Evolutionary conservation across 805 yeast genomes (phyloP).

Genomic region (Saturnispora halmiae): DNA sequence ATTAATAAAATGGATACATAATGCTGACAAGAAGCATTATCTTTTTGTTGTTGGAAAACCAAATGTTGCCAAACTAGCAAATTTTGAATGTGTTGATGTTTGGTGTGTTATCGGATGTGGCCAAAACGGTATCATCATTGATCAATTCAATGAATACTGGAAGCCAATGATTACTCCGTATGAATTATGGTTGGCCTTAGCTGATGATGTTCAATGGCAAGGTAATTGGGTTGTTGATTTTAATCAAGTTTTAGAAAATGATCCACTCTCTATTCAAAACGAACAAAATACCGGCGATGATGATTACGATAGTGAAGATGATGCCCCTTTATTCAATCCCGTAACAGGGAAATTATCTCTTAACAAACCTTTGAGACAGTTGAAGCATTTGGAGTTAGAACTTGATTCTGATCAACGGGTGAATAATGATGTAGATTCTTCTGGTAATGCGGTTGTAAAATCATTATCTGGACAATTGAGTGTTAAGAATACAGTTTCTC

Average conservation of each 20-base stretch:
- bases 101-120: slow-evolving; percentile 97
- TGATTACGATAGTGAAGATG: slow-evolving; percentile 33
- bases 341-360: slow-evolving; percentile 72
- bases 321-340: slow-evolving; percentile 78
- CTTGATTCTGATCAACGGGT: slow-evolving; percentile 29
- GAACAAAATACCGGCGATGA: slow-evolving; percentile 5
- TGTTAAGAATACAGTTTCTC: slow-evolving; percentile 72
- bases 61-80: slow-evolving; percentile 92
- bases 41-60: slow-evolving; percentile 97
- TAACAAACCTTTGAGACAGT: slow-evolving; percentile 66
- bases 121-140: slow-evolving; percentile 83
- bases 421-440: no score
- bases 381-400: slow-evolving; percentile 57
- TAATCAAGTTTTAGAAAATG: slow-evolving; percentile 37
- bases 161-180: slow-evolving; percentile 93
- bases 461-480: slow-evolving; percentile 51
- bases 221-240: slow-evolving; percentile 91
- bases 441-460: slow-evolving; percentile 38
- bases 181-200: slow-evolving; percentile 74
- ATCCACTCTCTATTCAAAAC: slow-evolving; percentile 24
- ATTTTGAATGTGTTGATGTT: slow-evolving; percentile 85
- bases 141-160: slow-evolving; percentile 68
- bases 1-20: slow-evolving; percentile 50
- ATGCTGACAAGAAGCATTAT: slow-evolving; percentile 84
- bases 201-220: slow-evolving; percentile 74